These are phyloP conservation scores for Purpureocillium takamizusanense DNA, from an alignment of 2,329 filamentous ascomycete species.

Conservation along the genomic window DNA sequence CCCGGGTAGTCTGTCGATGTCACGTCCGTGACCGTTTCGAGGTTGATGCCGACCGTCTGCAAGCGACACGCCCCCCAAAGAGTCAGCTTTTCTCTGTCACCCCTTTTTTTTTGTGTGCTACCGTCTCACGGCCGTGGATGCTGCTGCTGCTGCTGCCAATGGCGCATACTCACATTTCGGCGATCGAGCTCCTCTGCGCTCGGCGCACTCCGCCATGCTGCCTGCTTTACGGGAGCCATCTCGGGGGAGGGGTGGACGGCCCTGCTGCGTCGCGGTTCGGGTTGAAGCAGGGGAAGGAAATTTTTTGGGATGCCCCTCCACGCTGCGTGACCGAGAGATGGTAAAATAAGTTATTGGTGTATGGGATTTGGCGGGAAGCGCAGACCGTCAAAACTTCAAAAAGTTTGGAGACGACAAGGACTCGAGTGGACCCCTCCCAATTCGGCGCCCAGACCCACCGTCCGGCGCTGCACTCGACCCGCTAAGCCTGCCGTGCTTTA, in stretches of 20 bases:
- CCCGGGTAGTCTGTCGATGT: slow-evolving; percentile 86
- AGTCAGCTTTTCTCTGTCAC: no score
- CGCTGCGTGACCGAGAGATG: not conserved
- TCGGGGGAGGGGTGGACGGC: slow-evolving; percentile 1
- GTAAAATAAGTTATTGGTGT: no score
- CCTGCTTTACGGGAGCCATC: slow-evolving; percentile 24
- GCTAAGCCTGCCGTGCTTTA: not conserved
- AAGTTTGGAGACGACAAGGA: no score
- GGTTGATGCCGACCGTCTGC: slow-evolving; percentile 77
- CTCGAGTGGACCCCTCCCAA: no score
- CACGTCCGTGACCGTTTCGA: slow-evolving; percentile 84
- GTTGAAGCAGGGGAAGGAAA: not conserved
- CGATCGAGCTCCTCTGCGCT: slow-evolving; percentile 49
- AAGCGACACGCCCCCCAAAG: not conserved
- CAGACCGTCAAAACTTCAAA: slow-evolving; percentile 1
- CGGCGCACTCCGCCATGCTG: slow-evolving; percentile 26
- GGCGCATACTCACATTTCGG: slow-evolving; percentile 53
- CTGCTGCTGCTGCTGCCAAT: no score
- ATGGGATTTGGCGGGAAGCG: not conserved
- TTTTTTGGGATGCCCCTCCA: slow-evolving; percentile 4
- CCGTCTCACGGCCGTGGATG: no score
- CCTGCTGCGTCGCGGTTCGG: no score
- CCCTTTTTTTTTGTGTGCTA: no score
- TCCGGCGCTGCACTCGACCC: not conserved
- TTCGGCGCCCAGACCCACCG: no score